These are phyloP conservation scores for Papilionanthe hybrid DNA, from an alignment of 116 monocot genomes.

Conservation along the genomic window DNA sequence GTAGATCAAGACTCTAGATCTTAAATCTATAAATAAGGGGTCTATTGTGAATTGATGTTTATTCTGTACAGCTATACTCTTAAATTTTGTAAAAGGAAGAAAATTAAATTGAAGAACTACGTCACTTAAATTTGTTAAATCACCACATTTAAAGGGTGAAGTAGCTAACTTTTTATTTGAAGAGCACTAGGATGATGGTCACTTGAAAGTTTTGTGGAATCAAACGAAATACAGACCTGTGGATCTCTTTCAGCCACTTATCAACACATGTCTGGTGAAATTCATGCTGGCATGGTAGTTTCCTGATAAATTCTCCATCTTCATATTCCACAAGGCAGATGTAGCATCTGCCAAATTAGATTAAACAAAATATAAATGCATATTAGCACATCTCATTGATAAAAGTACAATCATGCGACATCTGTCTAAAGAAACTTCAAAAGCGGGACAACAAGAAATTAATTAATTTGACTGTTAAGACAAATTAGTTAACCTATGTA, in stretches of 20 bases:
- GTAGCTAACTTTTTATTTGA: neutral
- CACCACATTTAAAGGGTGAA: neutral
- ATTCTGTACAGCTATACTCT: neutral
- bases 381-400: neutral
- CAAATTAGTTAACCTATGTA: neutral
- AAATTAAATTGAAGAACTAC: neutral
- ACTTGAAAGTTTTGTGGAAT: neutral
- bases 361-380: neutral
- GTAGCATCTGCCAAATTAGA: slow-evolving; percentile 55
- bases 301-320: slow-evolving; percentile 69
- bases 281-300: slow-evolving; percentile 86
- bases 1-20: no score
- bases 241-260: slow-evolving; percentile 98
- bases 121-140: neutral
- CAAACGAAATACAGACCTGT: slow-evolving; percentile 47
- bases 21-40: no score
- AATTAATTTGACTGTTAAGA: neutral
- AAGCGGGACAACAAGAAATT: neutral
- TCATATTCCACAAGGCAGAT: slow-evolving; percentile 95
- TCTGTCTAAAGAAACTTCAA: neutral
- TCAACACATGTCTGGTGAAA: slow-evolving; percentile 85
- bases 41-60: no score
- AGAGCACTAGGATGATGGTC: neutral
- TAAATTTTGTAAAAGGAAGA: neutral
- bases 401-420: neutral